Evolutionary conservation across 441 rosid genomes (phyloP).

Genomic region (Euphorbia celastroides): DNA sequence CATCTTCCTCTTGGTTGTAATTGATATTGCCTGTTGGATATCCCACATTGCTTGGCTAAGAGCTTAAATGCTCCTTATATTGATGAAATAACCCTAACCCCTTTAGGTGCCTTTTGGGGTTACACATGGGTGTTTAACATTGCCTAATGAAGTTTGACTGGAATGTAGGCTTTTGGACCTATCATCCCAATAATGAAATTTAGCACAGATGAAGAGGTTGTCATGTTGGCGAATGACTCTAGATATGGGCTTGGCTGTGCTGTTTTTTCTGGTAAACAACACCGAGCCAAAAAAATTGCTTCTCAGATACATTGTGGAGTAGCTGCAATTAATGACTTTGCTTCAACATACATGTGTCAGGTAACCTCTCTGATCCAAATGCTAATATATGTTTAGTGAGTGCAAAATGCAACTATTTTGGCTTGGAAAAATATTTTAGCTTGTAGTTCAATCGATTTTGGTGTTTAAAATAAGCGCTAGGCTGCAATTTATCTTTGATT

Average conservation of each 20-base stretch:
- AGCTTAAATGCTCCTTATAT: too few relatives aligned
- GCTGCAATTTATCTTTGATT: not conserved
- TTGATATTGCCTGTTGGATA: conserved; percentile 6
- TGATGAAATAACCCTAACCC: too few relatives aligned
- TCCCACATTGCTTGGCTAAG: too few relatives aligned
- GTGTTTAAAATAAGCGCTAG: not conserved
- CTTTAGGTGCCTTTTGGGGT: too few relatives aligned
- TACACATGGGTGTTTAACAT: too few relatives aligned
- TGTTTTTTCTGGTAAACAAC: conserved; percentile 79
- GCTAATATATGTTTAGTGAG: not conserved
- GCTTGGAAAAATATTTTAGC: not conserved
- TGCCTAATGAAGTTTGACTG: conserved; percentile 13
- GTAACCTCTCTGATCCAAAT: conserved; percentile 25
- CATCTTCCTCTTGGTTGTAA: not conserved
- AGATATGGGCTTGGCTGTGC: conserved; percentile 95
- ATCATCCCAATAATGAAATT: conserved; percentile 98
- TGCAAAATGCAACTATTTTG: not conserved
- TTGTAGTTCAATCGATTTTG: not conserved
- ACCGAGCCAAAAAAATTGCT: conserved; percentile 74
- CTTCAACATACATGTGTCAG: conserved; percentile 92
- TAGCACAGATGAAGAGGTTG: conserved; percentile 80
- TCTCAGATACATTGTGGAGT: conserved; percentile 85
- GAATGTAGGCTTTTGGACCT: conserved; percentile 88
- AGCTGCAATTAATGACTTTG: conserved; percentile 94
- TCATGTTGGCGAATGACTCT: conserved; percentile 83